Evolutionary conservation across 129 eudicot species (phyloP), one percentile per base, ranked within the genome.

Genomic region (Gnaphalium uliginosum): DNA sequence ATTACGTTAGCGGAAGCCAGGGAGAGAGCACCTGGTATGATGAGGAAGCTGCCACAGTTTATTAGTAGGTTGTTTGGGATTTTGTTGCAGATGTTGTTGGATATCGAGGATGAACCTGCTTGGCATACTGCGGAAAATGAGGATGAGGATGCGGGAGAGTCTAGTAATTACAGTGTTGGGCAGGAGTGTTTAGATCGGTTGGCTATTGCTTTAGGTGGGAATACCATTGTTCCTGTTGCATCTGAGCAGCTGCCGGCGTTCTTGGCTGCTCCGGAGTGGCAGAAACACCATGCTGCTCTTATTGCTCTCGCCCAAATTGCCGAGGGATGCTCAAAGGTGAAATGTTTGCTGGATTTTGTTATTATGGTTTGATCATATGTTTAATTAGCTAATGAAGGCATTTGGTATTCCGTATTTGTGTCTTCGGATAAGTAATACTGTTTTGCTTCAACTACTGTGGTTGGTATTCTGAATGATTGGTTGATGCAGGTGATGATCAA

Each of bases 201-300:
- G 53, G 86, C 97, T 4, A 92, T 92, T 72, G 87, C 97, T 2
- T 78, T 92, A 26, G 97, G 97, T 50, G 97, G 97, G 48, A 92
- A 89, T 67, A 87, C 97, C 14, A 86, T 92, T 70, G 97, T 92
- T n/a, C 97, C 97, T 32, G 97, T 92, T 57, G 97, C 97, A 8
- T 92, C 96, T 0, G 93, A 89, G 69, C 93, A 85, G 84, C 84
- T 92, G 81, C 93, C 93, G 0, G 91, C 83, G 8, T 92, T 87
- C 25, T 74, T 92, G 85, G 88, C 93, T 68, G 97, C 97, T 46
- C 97, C 96, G 0, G 96, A 92, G 82, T 92, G 97, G 97, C 97
- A 89, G 77, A 92, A 89, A 80, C 97, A 86, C 66, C 97, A 89
- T 73, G 93, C 97, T 43, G 97, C 97, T 0, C 90, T 92, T 32